Evolutionary conservation across 331 rosid species (phyloP).

Genomic region (Quercus tomentella): DNA sequence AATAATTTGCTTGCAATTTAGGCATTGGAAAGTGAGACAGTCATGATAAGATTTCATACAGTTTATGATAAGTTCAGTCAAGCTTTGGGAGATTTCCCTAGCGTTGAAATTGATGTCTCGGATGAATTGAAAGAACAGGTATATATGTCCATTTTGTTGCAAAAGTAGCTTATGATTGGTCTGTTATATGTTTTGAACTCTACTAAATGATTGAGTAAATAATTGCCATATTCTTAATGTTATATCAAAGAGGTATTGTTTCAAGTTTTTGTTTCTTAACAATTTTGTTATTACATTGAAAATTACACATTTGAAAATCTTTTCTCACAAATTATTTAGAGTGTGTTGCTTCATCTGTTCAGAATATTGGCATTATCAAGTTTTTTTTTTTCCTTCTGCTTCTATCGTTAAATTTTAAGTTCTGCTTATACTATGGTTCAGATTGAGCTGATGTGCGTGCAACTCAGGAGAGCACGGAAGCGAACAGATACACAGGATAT

Average conservation of each 20-base stretch:
- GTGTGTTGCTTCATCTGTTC: background rate
- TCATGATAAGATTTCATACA: conserved; percentile 48
- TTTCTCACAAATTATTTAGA: too few relatives aligned
- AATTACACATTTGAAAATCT: background rate
- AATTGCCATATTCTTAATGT: too few relatives aligned
- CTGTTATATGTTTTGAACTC: background rate
- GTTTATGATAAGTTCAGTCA: conserved; percentile 44
- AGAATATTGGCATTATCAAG: background rate
- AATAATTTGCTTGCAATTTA: background rate
- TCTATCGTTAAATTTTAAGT: background rate
- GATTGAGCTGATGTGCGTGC: conserved; percentile 65
- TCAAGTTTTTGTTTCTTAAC: too few relatives aligned
- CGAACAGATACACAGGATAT: conserved; percentile 76
- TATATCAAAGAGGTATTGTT: too few relatives aligned
- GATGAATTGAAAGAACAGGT: conserved; percentile 81
- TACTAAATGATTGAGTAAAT: background rate
- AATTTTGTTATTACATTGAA: background rate
- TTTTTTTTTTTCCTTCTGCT: background rate
- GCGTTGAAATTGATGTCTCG: conserved; percentile 43
- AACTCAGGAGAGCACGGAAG: conserved; percentile 65
- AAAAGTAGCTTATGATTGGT: background rate
- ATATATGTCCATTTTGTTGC: background rate
- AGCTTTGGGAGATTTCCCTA: conserved; percentile 43
- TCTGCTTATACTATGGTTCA: conserved; percentile 12
- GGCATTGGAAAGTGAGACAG: conserved; percentile 54